Base-by-base conservation (phyloP, 495 filamentous ascomycete species). In the Geopyxis carbonaria region DNA sequence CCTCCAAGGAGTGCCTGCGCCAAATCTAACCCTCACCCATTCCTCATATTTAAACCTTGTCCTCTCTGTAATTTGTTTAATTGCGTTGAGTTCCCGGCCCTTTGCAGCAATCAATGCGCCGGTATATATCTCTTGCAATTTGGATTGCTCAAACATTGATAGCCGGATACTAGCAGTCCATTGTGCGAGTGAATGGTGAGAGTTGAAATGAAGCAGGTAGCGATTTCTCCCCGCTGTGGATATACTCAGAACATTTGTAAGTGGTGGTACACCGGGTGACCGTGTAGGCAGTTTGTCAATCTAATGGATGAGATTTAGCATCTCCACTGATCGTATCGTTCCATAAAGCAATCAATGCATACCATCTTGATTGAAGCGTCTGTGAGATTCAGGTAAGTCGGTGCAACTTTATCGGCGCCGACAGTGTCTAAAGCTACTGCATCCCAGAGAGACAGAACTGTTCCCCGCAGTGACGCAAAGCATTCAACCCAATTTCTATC, bases 361-460 rank as follows among this genome's bases (percentile, higher is more conserved):
- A 93, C 89, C 87, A 93, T 92, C 55, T 87, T 93, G 51, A 99
- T 80, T 1, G 87, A 92, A 9, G 86, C 86, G 69, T 99, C 89
- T 2, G 89, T 85, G 45, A 99, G 64, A 58, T 99, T 99, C 53
- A 99, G 78, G 58, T 93, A 99, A 33, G 82, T 94, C 15, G 89
- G 85, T 14, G 91, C 64, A 24, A 94, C 81, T 23, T 75, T 73
- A 43, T 87, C 73, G 30, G 77, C 72, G 13, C 74, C 82, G 10
- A 83, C 84, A 29, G 75, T 76, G 67, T 95, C 89, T 54, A 99
- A 66, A 59, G 86, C 84, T 45, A 79, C 73, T 14, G 87, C 86
- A 61, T 95, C 89, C 89, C 89, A 99, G 15, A 95, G 64, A 4
- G 87, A 94, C 33, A 99, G 64, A 15, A 94, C 80, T 0, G 87